Conservation (phyloP, 768 basidiomycete genomes). For the Hydnomerulius pinastri region DNA sequence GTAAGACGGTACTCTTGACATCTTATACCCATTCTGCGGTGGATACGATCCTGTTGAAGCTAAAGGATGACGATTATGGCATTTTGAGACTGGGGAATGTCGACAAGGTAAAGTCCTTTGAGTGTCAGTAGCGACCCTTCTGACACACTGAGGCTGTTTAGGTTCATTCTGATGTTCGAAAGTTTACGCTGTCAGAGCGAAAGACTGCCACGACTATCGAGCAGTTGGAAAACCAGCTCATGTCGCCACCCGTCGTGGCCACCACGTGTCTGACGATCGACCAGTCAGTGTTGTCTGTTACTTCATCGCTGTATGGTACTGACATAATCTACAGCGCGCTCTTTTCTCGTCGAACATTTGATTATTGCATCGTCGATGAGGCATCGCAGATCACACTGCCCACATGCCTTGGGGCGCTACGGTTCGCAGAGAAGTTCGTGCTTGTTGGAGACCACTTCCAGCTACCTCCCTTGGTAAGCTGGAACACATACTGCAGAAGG, state of each 20-base stretch:
- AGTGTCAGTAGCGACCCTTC: not conserved
- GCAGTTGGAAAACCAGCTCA: slow-evolving; percentile 78
- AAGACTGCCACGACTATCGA: slow-evolving; percentile 67
- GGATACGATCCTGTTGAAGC: slow-evolving; percentile 91
- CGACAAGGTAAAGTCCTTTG: slow-evolving; percentile 68
- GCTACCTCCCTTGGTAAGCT: slow-evolving; percentile 84
- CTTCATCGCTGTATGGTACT: slow-evolving; percentile 2
- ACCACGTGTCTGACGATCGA: slow-evolving; percentile 94
- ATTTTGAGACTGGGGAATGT: slow-evolving; percentile 87
- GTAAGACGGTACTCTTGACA: slow-evolving; percentile 86
- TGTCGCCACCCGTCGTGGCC: slow-evolving; percentile 91
- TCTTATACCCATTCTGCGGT: slow-evolving; percentile 99
- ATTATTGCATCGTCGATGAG: slow-evolving; percentile 98
- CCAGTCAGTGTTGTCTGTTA: slow-evolving; percentile 60
- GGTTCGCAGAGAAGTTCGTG: slow-evolving; percentile 87
- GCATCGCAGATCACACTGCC: slow-evolving; percentile 97
- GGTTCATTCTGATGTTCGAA: slow-evolving; percentile 82
- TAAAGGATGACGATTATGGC: slow-evolving; percentile 65
- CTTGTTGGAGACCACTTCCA: slow-evolving; percentile 98
- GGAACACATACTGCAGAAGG: no score
- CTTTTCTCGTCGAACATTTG: slow-evolving; percentile 83
- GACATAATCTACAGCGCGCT: slow-evolving; percentile 57
- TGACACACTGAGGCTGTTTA: slow-evolving; percentile 30
- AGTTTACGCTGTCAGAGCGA: slow-evolving; percentile 65
- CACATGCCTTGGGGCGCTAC: slow-evolving; percentile 90